A percentile compares a stretch with the other conserved stretches of the same genome.
These are phyloP conservation scores for Colletotrichum neosansevieriae DNA, from an alignment of 2,329 filamentous ascomycete genomes.

Conservation along the genomic window DNA sequence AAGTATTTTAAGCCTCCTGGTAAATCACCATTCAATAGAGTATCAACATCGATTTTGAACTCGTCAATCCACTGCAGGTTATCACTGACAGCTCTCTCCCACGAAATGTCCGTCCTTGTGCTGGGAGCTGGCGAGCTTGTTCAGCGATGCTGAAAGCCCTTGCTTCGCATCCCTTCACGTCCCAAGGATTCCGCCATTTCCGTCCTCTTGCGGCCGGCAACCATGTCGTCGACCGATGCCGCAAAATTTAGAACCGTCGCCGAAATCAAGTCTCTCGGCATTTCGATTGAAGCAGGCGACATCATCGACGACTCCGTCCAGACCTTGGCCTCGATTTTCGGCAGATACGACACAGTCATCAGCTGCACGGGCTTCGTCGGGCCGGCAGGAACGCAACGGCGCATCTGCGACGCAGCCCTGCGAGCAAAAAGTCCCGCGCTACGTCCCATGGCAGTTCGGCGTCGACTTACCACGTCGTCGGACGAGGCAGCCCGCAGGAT, in stretches of 20 bases:
- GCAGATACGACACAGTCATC: constrained; percentile 65
- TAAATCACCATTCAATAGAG: not conserved
- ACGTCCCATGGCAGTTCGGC: constrained; percentile 80
- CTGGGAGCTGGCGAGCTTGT: constrained; percentile 76
- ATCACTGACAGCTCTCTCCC: fast-evolving
- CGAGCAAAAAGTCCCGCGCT: constrained; percentile 61
- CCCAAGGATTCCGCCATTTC: constrained; percentile 54
- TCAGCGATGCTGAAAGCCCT: constrained; percentile 66
- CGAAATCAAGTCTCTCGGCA: constrained; percentile 51
- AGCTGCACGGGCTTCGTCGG: constrained; percentile 72
- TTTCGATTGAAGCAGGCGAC: constrained; percentile 60
- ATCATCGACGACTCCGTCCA: constrained; percentile 52
- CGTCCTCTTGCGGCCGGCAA: constrained; percentile 65
- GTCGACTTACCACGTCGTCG: constrained; percentile 78
- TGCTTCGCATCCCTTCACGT: constrained; percentile 56
- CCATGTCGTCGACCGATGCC: constrained; percentile 54
- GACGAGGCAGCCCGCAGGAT: constrained; percentile 69
- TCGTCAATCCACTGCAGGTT: not conserved
- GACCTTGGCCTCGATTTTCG: constrained; percentile 57
- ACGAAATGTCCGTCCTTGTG: constrained; percentile 61
- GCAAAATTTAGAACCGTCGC: constrained; percentile 52
- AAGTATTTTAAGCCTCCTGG: not conserved
- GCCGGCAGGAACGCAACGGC: constrained; percentile 66
- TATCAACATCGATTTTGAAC: not conserved
- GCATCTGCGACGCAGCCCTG: constrained; percentile 68